Percentiles rank a stretch among this genome's conserved stretches.
phyloP scores from a whole-genome alignment of 1,284 basidiomycete genomes.

The Thecaphora thlaspeos region DNA sequence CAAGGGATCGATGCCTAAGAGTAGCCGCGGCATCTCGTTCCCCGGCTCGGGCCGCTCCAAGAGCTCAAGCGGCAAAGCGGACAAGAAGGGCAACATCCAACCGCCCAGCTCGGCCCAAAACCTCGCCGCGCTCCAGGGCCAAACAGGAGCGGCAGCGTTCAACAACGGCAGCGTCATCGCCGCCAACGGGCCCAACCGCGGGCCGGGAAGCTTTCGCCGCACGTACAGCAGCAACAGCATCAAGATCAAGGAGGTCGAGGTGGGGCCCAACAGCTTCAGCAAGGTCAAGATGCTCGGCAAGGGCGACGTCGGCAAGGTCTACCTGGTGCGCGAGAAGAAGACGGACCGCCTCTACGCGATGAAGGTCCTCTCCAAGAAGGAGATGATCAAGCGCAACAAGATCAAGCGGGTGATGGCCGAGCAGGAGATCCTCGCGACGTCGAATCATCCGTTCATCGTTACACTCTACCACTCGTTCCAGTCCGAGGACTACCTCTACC shows the following conservation, averaged over 20 bases:
- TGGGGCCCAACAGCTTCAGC: constrained; percentile 51
- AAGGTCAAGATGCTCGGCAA: constrained; percentile 58
- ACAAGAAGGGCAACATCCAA: constrained; percentile 70
- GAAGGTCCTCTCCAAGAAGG: constrained; percentile 57
- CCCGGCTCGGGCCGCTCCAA: constrained; percentile 42
- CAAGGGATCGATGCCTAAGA: constrained; percentile 40
- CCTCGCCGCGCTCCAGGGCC: constrained; percentile 34
- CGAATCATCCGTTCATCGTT: constrained; percentile 57
- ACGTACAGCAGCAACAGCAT: constrained; percentile 98
- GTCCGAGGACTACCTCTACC: constrained; percentile 55
- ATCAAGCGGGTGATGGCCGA: constrained; percentile 57
- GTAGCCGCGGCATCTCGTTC: constrained; percentile 37
- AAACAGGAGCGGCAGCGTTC: too few species aligned
- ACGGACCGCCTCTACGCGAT: constrained; percentile 52
- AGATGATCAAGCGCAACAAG: constrained; percentile 58
- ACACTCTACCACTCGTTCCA: constrained; percentile 58
- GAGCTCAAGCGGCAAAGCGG: constrained; percentile 57
- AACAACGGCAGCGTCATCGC: constrained; percentile 56
- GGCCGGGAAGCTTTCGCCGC: constrained; percentile 70
- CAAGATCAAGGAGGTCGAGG: constrained; percentile 69
- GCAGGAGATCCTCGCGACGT: constrained; percentile 53
- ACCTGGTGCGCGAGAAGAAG: constrained; percentile 53
- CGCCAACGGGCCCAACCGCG: constrained; percentile 59
- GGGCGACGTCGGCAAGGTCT: constrained; percentile 57
- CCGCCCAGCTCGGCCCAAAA: constrained; percentile 69